Conservation (phyloP, 306 rosid genomes). For the Gleditsia sinensis region DNA sequence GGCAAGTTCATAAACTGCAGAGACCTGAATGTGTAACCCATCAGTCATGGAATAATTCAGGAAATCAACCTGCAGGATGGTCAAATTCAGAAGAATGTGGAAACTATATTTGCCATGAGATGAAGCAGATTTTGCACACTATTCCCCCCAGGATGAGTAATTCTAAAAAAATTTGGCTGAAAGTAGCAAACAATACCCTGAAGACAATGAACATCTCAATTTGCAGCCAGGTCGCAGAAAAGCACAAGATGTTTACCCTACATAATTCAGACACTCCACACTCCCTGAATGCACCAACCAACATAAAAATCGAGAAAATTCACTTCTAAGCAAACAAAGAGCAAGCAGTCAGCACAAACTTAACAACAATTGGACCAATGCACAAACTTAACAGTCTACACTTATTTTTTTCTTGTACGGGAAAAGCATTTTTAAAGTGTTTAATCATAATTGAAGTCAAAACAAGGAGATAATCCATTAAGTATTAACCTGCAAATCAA, state of each 20-base stretch:
- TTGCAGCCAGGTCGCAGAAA: constrained; percentile 4
- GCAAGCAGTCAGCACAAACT: constrained; percentile 3
- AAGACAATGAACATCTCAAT: constrained; percentile 14
- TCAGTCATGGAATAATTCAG: not conserved
- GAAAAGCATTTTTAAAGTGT: not conserved
- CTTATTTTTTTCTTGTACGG: constrained; percentile 3
- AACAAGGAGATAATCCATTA: constrained; percentile 11
- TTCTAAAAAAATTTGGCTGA: not conserved
- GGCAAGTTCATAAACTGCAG: not conserved
- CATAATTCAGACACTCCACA: not conserved
- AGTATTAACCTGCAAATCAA: constrained; percentile 2
- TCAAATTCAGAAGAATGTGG: too few species aligned
- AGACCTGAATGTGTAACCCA: too few species aligned
- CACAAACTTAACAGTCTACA: not conserved
- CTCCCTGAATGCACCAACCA: not conserved
- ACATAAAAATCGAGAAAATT: not conserved
- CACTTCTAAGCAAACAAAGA: constrained; percentile 5
- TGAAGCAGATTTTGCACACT: not conserved
- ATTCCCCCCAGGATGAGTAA: not conserved
- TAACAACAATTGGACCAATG: not conserved
- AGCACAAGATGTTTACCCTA: constrained; percentile 8
- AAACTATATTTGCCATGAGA: not conserved
- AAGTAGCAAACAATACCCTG: not conserved
- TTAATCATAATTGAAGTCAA: not conserved
- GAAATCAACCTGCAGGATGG: too few species aligned